Percentiles rank a stretch among this genome's conserved stretches.
Evolutionary conservation across 805 yeast genomes (phyloP).

Genomic region (Yarrowia osloensis): DNA sequence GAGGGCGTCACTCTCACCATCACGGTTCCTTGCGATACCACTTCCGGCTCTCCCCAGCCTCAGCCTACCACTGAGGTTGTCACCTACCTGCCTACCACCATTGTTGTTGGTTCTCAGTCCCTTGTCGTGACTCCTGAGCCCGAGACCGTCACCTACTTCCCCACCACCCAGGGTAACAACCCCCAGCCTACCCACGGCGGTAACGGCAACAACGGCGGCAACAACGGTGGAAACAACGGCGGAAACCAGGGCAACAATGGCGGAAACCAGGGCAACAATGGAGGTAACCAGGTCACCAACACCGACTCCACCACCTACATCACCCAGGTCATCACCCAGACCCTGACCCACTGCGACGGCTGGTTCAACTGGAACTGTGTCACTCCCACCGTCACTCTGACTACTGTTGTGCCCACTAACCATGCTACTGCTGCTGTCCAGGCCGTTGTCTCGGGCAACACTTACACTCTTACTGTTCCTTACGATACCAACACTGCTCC

Average conservation of each 20-base stretch:
- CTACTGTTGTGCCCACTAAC: conserved; percentile 12
- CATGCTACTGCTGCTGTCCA: not conserved
- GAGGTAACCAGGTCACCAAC: too few relatives aligned
- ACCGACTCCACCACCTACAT: not conserved
- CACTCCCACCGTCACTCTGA: conserved; percentile 11
- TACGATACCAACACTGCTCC: conserved; percentile 13
- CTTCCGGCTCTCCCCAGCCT: not conserved
- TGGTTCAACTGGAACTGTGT: not conserved
- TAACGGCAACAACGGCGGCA: not conserved
- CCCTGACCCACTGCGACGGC: conserved; percentile 12
- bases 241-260: too few relatives aligned
- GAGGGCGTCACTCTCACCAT: conserved; percentile 19
- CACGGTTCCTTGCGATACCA: conserved; percentile 27
- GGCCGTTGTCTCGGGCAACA: not conserved
- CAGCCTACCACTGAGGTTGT: not conserved
- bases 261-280: too few relatives aligned
- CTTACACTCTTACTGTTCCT: conserved; percentile 3
- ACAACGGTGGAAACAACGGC: too few relatives aligned
- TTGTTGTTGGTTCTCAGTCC: not conserved
- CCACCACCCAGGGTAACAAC: not conserved
- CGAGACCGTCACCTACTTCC: not conserved
- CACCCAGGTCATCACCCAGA: conserved; percentile 4
- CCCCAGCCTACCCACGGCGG: not conserved
- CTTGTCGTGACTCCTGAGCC: not conserved
- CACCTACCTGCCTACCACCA: not conserved